Conservation (phyloP, 768 basidiomycete genomes). For the Lactarius hengduanensis region DNA sequence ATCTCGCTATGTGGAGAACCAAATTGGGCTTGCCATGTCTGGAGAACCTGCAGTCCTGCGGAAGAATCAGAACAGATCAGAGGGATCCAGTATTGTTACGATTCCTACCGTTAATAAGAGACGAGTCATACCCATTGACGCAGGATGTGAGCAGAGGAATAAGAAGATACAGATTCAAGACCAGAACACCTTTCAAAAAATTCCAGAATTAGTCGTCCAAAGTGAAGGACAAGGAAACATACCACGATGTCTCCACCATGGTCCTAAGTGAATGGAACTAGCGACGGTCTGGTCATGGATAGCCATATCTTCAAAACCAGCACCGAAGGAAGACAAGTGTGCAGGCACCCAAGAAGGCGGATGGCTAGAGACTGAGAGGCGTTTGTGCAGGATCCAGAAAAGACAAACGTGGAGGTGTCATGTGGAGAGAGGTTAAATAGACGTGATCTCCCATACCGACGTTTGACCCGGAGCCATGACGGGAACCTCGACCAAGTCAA, state of each 20-base stretch:
- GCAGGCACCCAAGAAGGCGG: background rate
- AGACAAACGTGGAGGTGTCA: background rate
- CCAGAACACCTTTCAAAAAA: slow-evolving; percentile 47
- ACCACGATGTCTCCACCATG: slow-evolving; percentile 65
- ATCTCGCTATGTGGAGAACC: slow-evolving; percentile 49
- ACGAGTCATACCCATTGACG: slow-evolving; percentile 67
- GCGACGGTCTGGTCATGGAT: slow-evolving; percentile 53
- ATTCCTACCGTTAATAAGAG: slow-evolving; percentile 53
- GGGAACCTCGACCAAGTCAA: background rate
- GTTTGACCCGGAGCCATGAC: background rate
- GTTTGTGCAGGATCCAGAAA: background rate
- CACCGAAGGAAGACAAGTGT: background rate
- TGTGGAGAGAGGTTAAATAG: background rate
- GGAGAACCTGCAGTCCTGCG: slow-evolving; percentile 64
- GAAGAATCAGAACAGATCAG: background rate
- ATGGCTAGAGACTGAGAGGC: background rate
- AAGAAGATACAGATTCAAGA: slow-evolving; percentile 56
- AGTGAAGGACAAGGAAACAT: slow-evolving; percentile 24
- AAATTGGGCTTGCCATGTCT: slow-evolving; percentile 61
- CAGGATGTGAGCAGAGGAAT: slow-evolving; percentile 64
- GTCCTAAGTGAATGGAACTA: slow-evolving; percentile 57
- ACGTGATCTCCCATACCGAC: background rate
- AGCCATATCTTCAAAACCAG: slow-evolving; percentile 27
- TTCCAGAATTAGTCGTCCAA: background rate
- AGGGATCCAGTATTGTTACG: background rate